A percentile compares a stretch with the other conserved stretches of the same genome.
These are phyloP conservation scores for Skeletonema costatum DNA, from an alignment of 108 stramenopile species.

Conservation along the genomic window DNA sequence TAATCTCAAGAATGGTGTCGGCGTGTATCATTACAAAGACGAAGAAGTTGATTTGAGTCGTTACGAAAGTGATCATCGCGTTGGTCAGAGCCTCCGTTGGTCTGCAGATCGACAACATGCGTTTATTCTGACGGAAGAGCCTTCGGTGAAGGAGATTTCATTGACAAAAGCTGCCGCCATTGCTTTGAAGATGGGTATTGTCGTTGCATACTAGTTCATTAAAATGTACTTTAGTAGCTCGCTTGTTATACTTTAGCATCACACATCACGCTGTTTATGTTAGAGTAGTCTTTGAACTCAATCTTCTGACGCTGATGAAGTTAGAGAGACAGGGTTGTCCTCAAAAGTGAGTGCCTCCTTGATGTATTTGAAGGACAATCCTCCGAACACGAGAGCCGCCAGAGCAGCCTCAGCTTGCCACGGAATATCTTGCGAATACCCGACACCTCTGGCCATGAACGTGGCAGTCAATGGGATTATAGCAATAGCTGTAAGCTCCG, in stretches of 20 bases:
- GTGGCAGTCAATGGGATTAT: constrained; percentile 54
- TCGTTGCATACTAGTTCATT: constrained; percentile 9
- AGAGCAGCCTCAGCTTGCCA: constrained; percentile 59
- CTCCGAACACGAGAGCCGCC: constrained; percentile 49
- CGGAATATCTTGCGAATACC: constrained; percentile 36
- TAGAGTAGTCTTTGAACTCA: not conserved
- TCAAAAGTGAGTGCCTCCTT: constrained; percentile 78
- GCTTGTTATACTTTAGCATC: not conserved
- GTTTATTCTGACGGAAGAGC: constrained; percentile 18
- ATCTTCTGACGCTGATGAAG: not conserved
- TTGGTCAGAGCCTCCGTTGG: constrained; percentile 28
- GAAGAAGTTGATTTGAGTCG: constrained; percentile 40
- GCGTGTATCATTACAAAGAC: constrained; percentile 43
- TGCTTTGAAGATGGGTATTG: constrained; percentile 30
- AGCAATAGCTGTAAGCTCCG: constrained; percentile 39
- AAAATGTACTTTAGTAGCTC: not conserved
- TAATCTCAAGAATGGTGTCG: constrained; percentile 45
- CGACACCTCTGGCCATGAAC: constrained; percentile 54
- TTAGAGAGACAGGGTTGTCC: constrained; percentile 30
- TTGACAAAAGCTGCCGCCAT: constrained; percentile 21
- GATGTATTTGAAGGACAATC: constrained; percentile 68
- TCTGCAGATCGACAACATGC: constrained; percentile 13
- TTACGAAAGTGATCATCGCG: constrained; percentile 24
- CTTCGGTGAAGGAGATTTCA: constrained; percentile 16
- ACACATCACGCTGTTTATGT: not conserved